Percentiles rank a stretch among this genome's conserved stretches.
Evolutionary conservation across 805 yeast genomes (phyloP).

Genomic region (Ogataea trehaloabstinens): DNA sequence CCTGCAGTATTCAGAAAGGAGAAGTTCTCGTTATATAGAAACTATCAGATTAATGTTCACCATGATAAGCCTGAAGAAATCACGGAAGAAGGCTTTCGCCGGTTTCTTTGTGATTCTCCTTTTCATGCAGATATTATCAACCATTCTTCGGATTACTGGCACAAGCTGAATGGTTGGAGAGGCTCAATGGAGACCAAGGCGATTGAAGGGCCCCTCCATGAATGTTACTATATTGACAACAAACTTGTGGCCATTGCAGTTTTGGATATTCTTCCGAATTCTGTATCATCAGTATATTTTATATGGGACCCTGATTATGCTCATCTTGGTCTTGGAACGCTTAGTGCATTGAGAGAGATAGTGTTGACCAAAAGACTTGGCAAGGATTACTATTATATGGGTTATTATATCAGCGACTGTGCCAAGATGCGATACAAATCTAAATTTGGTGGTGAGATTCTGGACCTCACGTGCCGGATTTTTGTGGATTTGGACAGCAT

Average conservation of each 20-base stretch:
- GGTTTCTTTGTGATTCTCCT: slow-evolving; percentile 72
- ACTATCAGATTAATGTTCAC: slow-evolving; percentile 73
- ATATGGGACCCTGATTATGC: slow-evolving; percentile 84
- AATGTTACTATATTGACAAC: slow-evolving; percentile 65
- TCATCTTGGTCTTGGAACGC: slow-evolving; percentile 68
- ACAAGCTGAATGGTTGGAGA: slow-evolving; percentile 39
- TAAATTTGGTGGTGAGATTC: slow-evolving; percentile 71
- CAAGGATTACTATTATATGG: slow-evolving; percentile 66
- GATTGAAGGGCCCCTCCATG: slow-evolving; percentile 67
- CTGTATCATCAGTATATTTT: slow-evolving; percentile 81
- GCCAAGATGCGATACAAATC: slow-evolving; percentile 79
- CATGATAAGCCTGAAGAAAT: slow-evolving; percentile 52
- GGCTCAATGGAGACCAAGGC: slow-evolving; percentile 10
- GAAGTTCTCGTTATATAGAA: slow-evolving; percentile 60
- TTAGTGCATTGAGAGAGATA: slow-evolving; percentile 73
- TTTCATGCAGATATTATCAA: slow-evolving; percentile 35
- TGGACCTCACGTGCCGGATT: slow-evolving; percentile 51
- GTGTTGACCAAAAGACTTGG: slow-evolving; percentile 47
- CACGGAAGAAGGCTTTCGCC: slow-evolving; percentile 45
- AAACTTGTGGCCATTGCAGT: slow-evolving; percentile 73
- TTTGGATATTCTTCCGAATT: slow-evolving; percentile 70
- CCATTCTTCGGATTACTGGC: slow-evolving; percentile 39
- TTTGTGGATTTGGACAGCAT: slow-evolving; percentile 40
- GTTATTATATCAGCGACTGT: slow-evolving; percentile 78
- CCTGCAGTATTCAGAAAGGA: slow-evolving; percentile 51